A percentile compares a stretch with the other conserved stretches of the same genome.
These are phyloP conservation scores for Cordyceps farinosa DNA, from an alignment of 2,329 filamentous ascomycete genomes.

Conservation along the genomic window DNA sequence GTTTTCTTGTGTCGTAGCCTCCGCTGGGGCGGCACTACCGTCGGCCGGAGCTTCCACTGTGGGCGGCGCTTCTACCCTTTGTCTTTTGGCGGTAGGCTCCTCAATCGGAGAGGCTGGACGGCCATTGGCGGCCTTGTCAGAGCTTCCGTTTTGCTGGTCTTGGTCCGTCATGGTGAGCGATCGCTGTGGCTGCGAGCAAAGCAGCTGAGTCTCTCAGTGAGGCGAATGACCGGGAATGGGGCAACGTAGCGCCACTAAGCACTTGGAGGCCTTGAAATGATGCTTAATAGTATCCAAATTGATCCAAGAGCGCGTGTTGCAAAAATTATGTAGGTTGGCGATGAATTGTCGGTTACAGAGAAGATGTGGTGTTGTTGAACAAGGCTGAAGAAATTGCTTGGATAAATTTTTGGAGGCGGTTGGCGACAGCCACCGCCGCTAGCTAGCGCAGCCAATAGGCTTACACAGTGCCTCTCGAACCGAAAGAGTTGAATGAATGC, in stretches of 20 bases:
- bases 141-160: constrained; percentile 10
- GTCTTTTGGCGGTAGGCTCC: constrained; percentile 54
- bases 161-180: constrained; percentile 28
- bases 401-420: constrained; percentile 12
- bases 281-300: not conserved
- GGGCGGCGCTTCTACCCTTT: constrained; percentile 46
- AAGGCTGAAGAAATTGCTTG: not conserved
- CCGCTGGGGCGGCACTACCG: not conserved
- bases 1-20: constrained; percentile 20
- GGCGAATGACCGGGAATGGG: not conserved
- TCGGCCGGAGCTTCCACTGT: constrained; percentile 15
- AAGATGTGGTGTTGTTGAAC: constrained; percentile 4
- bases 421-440: constrained; percentile 4
- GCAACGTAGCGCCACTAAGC: not conserved
- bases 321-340: not conserved
- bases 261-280: not conserved
- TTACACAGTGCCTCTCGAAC: constrained; percentile 11
- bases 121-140: not conserved
- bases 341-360: not conserved
- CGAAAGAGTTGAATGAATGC: not conserved
- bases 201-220: not conserved
- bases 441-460: constrained; percentile 15
- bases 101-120: constrained; percentile 17
- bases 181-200: not conserved
- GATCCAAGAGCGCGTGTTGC: not conserved